Evolutionary conservation across 768 basidiomycete species (phyloP).

Genomic region (Cantharellus anzutake): DNA sequence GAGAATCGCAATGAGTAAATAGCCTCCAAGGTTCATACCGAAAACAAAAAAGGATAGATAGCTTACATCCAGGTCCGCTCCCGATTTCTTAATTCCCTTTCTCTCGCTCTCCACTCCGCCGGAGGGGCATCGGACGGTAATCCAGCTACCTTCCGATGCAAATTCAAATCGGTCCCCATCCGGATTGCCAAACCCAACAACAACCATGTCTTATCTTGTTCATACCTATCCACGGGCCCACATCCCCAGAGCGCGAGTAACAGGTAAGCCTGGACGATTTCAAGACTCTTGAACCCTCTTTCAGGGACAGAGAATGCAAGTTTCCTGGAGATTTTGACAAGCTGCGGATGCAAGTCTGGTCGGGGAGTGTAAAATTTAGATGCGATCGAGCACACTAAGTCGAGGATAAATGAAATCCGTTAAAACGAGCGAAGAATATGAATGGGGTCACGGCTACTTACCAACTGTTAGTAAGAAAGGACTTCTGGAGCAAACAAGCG

Average conservation of each 20-base stretch:
- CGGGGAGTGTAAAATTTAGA: slow-evolving; percentile 73
- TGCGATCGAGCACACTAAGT: slow-evolving; percentile 80
- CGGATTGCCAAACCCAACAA: slow-evolving; percentile 54
- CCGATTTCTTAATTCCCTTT: slow-evolving; percentile 77
- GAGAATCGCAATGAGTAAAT: background rate
- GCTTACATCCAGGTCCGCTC: slow-evolving; percentile 76
- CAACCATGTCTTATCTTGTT: slow-evolving; percentile 90
- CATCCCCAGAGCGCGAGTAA: slow-evolving; percentile 79
- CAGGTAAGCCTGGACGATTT: slow-evolving; percentile 56
- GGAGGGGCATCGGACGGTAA: slow-evolving; percentile 29
- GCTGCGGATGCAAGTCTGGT: slow-evolving; percentile 59
- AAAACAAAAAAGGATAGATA: slow-evolving; percentile 5
- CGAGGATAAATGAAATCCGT: background rate
- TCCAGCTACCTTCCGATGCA: slow-evolving; percentile 64
- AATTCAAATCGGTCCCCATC: slow-evolving; percentile 89
- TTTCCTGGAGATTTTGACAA: slow-evolving; percentile 69
- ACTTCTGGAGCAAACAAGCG: slow-evolving; percentile 81
- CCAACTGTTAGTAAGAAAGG: slow-evolving; percentile 91
- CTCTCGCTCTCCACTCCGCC: slow-evolving; percentile 59
- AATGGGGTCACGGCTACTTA: slow-evolving; percentile 19
- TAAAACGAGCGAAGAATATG: background rate
- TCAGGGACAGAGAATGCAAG: slow-evolving; percentile 78
- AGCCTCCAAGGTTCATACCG: background rate
- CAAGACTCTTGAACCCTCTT: slow-evolving; percentile 77
- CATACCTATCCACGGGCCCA: slow-evolving; percentile 88